Conservation (phyloP, 2,329 filamentous ascomycete genomes). For the Onygena corvina region DNA sequence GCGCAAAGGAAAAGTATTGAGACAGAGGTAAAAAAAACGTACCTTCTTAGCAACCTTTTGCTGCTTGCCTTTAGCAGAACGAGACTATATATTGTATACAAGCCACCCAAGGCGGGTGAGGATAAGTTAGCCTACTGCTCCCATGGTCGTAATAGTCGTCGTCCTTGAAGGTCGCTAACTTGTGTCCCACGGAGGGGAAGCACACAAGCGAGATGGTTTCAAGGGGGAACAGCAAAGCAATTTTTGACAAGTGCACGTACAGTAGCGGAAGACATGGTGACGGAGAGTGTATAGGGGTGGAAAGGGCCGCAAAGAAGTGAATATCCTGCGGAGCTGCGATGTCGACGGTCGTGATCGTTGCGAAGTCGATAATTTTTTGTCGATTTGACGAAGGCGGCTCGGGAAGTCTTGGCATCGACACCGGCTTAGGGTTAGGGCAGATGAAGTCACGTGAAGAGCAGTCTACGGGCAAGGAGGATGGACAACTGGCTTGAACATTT, state of each 20-base stretch:
- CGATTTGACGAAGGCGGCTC: neutral
- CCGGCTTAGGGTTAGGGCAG: conserved; percentile 9
- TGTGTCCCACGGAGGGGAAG: neutral
- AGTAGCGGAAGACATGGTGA: conserved; percentile 72
- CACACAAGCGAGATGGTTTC: conserved; percentile 18
- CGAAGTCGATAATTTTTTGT: conserved; percentile 1
- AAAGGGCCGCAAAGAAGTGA: conserved; percentile 64
- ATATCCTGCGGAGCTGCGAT: conserved; percentile 59
- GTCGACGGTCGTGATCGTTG: neutral
- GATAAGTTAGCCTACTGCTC: conserved; percentile 90
- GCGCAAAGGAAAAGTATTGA: conserved; percentile 8
- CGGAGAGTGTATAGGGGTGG: conserved; percentile 11
- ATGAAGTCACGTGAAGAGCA: neutral
- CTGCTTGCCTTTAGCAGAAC: conserved; percentile 30
- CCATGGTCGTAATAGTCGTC: conserved; percentile 16
- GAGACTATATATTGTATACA: conserved; percentile 28
- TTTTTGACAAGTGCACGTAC: conserved; percentile 59
- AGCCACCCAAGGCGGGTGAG: conserved; percentile 27
- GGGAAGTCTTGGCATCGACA: conserved; percentile 9
- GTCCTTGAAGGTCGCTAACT: conserved; percentile 9
- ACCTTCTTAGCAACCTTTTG: conserved; percentile 41
- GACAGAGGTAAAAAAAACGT: conserved; percentile 15
- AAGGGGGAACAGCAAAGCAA: conserved; percentile 86
- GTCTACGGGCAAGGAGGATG: neutral
- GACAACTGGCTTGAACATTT: too few species aligned